Evolutionary conservation across 257 asterid genomes (phyloP).

Genomic region (Anisodus acutangulus): DNA sequence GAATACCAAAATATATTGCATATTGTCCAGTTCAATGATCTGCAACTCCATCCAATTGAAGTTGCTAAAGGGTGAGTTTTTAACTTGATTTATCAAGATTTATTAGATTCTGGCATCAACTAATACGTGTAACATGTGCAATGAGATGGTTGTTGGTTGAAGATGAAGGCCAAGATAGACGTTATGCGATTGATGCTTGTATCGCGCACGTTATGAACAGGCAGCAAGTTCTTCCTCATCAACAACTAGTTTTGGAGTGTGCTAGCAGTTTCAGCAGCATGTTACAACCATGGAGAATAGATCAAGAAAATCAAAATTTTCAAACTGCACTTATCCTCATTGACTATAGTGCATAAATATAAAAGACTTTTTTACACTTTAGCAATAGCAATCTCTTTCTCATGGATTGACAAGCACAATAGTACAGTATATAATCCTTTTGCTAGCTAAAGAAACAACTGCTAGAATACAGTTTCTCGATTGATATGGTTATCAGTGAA

Average conservation of each 20-base stretch:
- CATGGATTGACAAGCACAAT: not conserved
- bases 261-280: not conserved
- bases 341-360: too few species aligned
- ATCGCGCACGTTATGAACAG: not conserved
- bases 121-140: too few species aligned
- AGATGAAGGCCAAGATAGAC: too few species aligned
- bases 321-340: not conserved
- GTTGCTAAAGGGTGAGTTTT: not conserved
- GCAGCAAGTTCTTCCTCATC: not conserved
- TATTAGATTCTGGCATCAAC: not conserved
- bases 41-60: not conserved
- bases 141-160: too few species aligned
- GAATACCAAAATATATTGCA: too few species aligned
- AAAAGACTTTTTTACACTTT: not conserved
- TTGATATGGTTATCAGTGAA: not conserved
- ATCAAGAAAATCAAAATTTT: conserved; percentile 1
- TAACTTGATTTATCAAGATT: not conserved
- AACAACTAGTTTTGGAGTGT: too few species aligned
- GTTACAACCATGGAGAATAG: not conserved
- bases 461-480: not conserved
- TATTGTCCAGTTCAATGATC: not conserved
- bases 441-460: not conserved
- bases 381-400: not conserved
- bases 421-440: not conserved
- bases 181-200: not conserved